phyloP scores from a whole-genome alignment of 2,329 filamentous ascomycete genomes.

The Sarocladium kiliense region DNA sequence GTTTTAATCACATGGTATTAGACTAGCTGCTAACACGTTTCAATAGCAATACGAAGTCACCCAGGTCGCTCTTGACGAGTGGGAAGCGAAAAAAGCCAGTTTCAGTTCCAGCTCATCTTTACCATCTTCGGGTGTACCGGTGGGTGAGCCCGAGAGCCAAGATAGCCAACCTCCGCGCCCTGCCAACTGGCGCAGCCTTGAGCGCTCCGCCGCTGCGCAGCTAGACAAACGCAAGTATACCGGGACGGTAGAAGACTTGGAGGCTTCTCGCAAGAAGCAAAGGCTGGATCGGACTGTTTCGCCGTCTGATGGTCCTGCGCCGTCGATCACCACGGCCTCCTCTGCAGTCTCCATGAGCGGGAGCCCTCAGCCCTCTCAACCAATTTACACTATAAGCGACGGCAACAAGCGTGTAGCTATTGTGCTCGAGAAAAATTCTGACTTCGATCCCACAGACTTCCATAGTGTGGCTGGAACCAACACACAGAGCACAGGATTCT shows the following conservation, averaged over 20 bases:
- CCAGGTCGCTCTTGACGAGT: conserved; percentile 25
- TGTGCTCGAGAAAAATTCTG: conserved; percentile 22
- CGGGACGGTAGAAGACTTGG: neutral
- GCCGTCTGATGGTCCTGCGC: conserved; percentile 24
- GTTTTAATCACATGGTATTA: conserved; percentile 1
- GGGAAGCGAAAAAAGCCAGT: conserved; percentile 22
- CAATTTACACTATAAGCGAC: conserved; percentile 14
- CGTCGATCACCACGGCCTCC: conserved; percentile 23
- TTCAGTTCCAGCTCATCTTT: neutral
- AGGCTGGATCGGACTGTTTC: conserved; percentile 17
- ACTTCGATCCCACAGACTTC: conserved; percentile 31
- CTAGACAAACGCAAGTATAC: neutral
- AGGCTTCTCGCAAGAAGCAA: conserved; percentile 16
- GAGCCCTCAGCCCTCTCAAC: neutral
- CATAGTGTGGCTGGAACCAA: conserved; percentile 22
- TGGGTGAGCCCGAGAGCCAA: conserved; percentile 10
- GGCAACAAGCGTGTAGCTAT: conserved; percentile 20
- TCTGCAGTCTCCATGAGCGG: conserved; percentile 8
- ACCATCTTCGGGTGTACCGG: neutral
- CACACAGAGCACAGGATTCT: conserved; percentile 18
- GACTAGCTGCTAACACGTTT: conserved; percentile 15
- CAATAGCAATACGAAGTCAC: conserved; percentile 26
- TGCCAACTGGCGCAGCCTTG: conserved; percentile 20
- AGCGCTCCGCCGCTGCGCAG: conserved; percentile 11
- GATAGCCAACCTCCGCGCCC: conserved; percentile 22